Evolutionary conservation across 1,284 basidiomycete genomes (phyloP).

Genomic region (Malassezia slooffiae): DNA sequence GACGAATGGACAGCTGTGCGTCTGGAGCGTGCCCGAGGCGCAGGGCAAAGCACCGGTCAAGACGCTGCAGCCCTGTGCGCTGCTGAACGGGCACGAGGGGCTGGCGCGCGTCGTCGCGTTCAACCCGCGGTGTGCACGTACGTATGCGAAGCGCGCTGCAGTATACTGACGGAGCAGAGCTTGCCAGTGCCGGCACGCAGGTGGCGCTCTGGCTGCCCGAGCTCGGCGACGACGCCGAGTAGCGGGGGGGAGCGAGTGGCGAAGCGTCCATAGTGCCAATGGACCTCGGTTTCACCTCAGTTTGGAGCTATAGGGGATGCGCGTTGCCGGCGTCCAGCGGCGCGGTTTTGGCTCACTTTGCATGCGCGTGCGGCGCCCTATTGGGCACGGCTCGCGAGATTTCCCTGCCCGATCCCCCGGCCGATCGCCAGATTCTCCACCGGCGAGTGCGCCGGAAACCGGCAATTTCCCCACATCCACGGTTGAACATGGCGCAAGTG

Average conservation of each 20-base stretch:
- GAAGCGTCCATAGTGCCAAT: too few relatives aligned
- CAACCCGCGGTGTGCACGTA: conserved; percentile 36
- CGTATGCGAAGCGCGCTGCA: conserved; percentile 9
- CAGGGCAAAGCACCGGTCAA: conserved; percentile 1
- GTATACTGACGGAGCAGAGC: conserved; percentile 16
- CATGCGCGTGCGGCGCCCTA: too few relatives aligned
- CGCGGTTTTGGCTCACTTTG: too few relatives aligned
- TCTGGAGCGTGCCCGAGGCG: conserved; percentile 28
- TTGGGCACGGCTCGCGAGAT: too few relatives aligned
- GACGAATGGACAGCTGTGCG: conserved; percentile 6
- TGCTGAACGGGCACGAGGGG: conserved; percentile 26
- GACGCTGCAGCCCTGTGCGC: conserved; percentile 16
- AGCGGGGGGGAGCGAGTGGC: too few relatives aligned
- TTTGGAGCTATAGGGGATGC: too few relatives aligned
- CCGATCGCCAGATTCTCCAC: neutral
- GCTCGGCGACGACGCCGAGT: neutral
- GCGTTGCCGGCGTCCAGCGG: too few relatives aligned
- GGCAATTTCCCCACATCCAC: too few relatives aligned
- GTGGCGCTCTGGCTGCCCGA: conserved; percentile 42
- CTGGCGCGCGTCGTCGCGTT: conserved; percentile 29
- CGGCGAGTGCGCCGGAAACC: too few relatives aligned
- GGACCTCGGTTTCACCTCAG: too few relatives aligned
- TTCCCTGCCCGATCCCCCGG: too few relatives aligned
- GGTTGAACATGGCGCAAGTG: conserved; percentile 1
- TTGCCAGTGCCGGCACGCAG: conserved; percentile 30